These are phyloP conservation scores for Fomitopsis schrenkii DNA, from an alignment of 1,284 basidiomycete species.

Conservation along the genomic window DNA sequence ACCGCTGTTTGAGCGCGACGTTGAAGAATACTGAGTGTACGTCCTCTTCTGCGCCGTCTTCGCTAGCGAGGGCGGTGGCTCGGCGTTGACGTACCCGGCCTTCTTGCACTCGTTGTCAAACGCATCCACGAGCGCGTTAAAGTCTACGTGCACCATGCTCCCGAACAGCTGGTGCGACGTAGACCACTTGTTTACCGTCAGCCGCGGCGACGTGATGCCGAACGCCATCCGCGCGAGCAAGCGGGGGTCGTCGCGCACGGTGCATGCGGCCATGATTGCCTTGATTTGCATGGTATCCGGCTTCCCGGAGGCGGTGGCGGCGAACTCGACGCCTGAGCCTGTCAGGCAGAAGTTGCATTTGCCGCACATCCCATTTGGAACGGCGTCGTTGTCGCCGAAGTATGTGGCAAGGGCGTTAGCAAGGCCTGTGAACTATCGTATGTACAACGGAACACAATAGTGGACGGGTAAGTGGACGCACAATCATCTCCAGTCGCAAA, in stretches of 20 bases:
- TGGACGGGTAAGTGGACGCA: conserved; percentile 17
- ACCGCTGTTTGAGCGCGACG: background rate
- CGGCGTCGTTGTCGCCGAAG: conserved; percentile 42
- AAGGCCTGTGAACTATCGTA: conserved; percentile 30
- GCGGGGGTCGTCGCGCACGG: conserved; percentile 46
- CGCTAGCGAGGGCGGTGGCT: conserved; percentile 5
- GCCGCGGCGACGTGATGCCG: conserved; percentile 42
- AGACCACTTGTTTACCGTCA: conserved; percentile 38
- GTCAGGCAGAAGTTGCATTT: conserved; percentile 42
- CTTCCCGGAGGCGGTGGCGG: conserved; percentile 20
- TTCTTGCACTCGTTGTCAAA: conserved; percentile 39
- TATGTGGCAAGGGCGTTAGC: conserved; percentile 40
- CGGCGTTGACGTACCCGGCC: conserved; percentile 25
- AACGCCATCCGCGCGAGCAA: conserved; percentile 47
- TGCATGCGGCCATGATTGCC: conserved; percentile 39
- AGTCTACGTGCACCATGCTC: conserved; percentile 36
- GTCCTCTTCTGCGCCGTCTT: conserved; percentile 23
- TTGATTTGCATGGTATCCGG: conserved; percentile 31
- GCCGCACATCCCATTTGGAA: conserved; percentile 39
- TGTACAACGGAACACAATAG: background rate
- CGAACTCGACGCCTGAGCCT: conserved; percentile 35
- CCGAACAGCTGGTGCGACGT: conserved; percentile 38
- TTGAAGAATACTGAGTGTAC: conserved; percentile 14
- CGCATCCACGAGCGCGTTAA: conserved; percentile 31
- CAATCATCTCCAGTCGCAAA: conserved; percentile 44